A percentile compares a stretch with the other conserved stretches of the same genome.
Conservation (phyloP, 331 rosid species). For the Malus hybrid region DNA sequence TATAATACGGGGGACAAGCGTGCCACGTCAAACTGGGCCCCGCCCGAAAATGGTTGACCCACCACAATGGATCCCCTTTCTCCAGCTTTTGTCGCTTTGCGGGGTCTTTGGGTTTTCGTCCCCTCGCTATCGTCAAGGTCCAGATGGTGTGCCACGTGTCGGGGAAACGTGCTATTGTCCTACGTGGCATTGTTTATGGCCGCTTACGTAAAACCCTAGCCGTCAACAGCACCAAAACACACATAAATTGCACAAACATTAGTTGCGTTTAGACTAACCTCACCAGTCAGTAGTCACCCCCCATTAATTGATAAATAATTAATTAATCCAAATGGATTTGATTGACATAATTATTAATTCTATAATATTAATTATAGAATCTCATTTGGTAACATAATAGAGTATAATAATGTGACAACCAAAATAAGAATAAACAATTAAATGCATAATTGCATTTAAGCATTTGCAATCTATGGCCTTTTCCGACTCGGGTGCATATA, state of each 20-base stretch:
- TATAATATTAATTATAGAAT: background rate
- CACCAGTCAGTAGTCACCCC: background rate
- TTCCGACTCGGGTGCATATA: background rate
- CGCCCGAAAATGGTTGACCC: slow-evolving; percentile 24
- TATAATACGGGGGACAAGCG: slow-evolving; percentile 20
- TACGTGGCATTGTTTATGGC: slow-evolving; percentile 33
- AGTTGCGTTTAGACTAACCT: background rate
- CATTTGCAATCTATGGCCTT: background rate
- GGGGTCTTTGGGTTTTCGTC: slow-evolving; percentile 16
- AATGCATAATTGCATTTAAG: background rate
- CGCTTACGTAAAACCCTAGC: slow-evolving; percentile 53
- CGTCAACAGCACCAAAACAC: slow-evolving; percentile 25
- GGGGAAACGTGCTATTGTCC: slow-evolving; percentile 13
- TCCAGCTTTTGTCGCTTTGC: slow-evolving; percentile 42
- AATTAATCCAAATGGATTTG: background rate
- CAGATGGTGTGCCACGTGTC: slow-evolving; percentile 33
- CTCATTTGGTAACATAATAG: background rate
- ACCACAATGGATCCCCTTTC: slow-evolving; percentile 19
- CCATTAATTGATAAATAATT: background rate
- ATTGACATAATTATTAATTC: background rate
- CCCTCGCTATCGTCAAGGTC: slow-evolving; percentile 37
- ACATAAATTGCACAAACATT: background rate
- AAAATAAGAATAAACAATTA: background rate
- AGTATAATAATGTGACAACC: background rate
- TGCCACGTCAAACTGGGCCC: slow-evolving; percentile 62